Conservation (phyloP, 805 yeast genomes). For the Nakazawaea sp. region DNA sequence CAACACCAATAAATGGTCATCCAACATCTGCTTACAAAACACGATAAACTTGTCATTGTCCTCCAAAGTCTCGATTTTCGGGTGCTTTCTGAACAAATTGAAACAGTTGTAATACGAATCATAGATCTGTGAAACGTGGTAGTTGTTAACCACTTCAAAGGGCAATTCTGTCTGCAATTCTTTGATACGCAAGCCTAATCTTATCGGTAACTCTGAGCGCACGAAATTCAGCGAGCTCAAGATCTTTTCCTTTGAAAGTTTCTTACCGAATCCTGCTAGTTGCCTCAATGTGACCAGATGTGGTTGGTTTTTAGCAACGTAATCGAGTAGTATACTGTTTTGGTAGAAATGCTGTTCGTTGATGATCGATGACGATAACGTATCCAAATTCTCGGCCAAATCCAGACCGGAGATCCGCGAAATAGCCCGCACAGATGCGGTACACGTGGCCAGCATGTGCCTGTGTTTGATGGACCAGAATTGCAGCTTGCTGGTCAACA, state of each 20-base stretch:
- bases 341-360: slow-evolving; percentile 80
- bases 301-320: slow-evolving; percentile 57
- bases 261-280: slow-evolving; percentile 82
- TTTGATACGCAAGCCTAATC: slow-evolving; percentile 74
- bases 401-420: too few species aligned
- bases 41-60: slow-evolving; percentile 73
- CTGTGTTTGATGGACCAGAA: too few species aligned
- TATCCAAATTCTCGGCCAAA: slow-evolving; percentile 8
- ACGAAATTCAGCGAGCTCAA: slow-evolving; percentile 85
- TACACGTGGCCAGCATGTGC: too few species aligned
- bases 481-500: too few species aligned
- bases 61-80: slow-evolving; percentile 57
- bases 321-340: slow-evolving; percentile 57
- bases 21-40: slow-evolving; percentile 56
- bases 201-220: slow-evolving; percentile 72
- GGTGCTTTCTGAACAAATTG: slow-evolving; percentile 73
- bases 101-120: slow-evolving; percentile 86
- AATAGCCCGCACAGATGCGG: too few species aligned
- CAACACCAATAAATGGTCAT: slow-evolving; percentile 72
- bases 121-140: slow-evolving; percentile 80
- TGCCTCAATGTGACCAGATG: slow-evolving; percentile 90
- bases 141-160: slow-evolving; percentile 76
- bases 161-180: slow-evolving; percentile 73
- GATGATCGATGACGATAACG: slow-evolving; percentile 4
- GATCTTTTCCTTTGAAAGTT: slow-evolving; percentile 68